Conservation (phyloP, 2,329 filamentous ascomycete species). For the Aspergillus brasiliensis region DNA sequence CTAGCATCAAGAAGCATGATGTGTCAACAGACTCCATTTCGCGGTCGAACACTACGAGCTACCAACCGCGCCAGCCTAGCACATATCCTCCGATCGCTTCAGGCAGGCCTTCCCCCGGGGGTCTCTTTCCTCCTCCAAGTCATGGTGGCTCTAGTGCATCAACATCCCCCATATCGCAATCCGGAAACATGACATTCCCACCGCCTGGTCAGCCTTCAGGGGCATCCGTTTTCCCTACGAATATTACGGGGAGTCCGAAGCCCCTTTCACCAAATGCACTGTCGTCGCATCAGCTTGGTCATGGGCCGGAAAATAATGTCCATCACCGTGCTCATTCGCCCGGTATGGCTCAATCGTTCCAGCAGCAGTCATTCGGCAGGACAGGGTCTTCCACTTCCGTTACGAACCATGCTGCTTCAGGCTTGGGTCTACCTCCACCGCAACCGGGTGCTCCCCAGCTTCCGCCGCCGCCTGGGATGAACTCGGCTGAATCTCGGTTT, state of each 20-base stretch:
- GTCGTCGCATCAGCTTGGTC: slow-evolving; percentile 41
- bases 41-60: slow-evolving; percentile 42
- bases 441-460: slow-evolving; percentile 46
- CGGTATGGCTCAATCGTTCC: slow-evolving; percentile 45
- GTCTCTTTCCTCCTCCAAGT: slow-evolving; percentile 63
- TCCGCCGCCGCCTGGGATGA: slow-evolving; percentile 46
- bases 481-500: slow-evolving; percentile 46
- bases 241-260: slow-evolving; percentile 85
- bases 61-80: slow-evolving; percentile 68
- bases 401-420: slow-evolving; percentile 26
- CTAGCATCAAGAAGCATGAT: slow-evolving; percentile 74
- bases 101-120: slow-evolving; percentile 53
- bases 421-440: slow-evolving; percentile 40
- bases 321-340: slow-evolving; percentile 49
- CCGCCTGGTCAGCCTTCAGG: slow-evolving; percentile 44
- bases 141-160: slow-evolving; percentile 59
- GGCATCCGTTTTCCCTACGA: slow-evolving; percentile 68
- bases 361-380: slow-evolving; percentile 37
- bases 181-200: slow-evolving; percentile 43
- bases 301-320: slow-evolving; percentile 36
- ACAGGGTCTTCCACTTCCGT: slow-evolving; percentile 25
- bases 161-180: slow-evolving; percentile 55
- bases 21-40: slow-evolving; percentile 55
- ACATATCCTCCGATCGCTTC: slow-evolving; percentile 75
- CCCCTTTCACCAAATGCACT: slow-evolving; percentile 61